A percentile compares a stretch with the other conserved stretches of the same genome.
Evolutionary conservation across 495 filamentous ascomycete genomes (phyloP).

Genomic region (Hyaloscypha bicolor): DNA sequence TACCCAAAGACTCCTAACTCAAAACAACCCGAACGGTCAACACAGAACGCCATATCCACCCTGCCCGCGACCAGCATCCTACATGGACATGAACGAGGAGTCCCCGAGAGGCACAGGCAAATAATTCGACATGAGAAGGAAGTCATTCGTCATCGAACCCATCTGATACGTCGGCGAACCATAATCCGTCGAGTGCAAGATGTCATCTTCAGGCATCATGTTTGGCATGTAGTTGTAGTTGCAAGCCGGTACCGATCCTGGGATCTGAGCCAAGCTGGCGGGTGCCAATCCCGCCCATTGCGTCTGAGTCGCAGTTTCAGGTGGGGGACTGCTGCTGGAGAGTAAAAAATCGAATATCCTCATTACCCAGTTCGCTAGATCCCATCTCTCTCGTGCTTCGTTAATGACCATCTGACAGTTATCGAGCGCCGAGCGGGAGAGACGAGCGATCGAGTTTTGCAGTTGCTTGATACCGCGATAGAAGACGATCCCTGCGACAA

Average conservation of each 20-base stretch:
- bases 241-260: neutral
- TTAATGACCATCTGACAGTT: conserved; percentile 1
- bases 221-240: neutral
- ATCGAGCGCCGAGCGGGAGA: neutral
- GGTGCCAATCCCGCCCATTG: neutral
- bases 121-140: neutral
- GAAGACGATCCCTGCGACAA: neutral
- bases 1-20: too few species aligned
- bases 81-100: neutral
- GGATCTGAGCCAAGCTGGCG: neutral
- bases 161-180: neutral
- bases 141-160: conserved; percentile 1
- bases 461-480: neutral
- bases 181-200: neutral
- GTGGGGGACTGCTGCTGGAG: neutral
- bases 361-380: neutral
- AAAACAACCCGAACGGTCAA: too few species aligned
- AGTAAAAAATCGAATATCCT: neutral
- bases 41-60: neutral
- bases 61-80: neutral
- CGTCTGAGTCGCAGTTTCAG: neutral
- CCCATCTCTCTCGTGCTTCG: neutral
- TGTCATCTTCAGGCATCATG: neutral
- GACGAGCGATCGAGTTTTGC: neutral
- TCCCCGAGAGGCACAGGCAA: neutral